Base-by-base conservation (phyloP, 345 rosid species). In the Eucalyptus pumila region DNA sequence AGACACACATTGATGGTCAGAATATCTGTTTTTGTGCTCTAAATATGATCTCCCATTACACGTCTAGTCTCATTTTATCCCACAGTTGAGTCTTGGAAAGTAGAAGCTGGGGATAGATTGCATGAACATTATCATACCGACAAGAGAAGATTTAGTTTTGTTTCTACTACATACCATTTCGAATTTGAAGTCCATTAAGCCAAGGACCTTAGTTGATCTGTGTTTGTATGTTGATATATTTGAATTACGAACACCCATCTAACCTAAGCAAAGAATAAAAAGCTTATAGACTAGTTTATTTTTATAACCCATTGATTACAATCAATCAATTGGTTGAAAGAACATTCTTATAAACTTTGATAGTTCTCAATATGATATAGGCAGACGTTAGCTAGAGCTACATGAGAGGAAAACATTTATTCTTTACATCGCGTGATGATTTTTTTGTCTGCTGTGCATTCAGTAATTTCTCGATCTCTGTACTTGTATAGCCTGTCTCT, bases 1-100 rank as follows among this genome's bases (percentile, higher is more conserved):
- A 11, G 5, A 21, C 8, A 21, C 8, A 2, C 45, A 34, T 19
- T 0, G 0, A 37, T 1, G 1, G 3, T 5, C 2, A 21, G 0
- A 69, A 17, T 17, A 34, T 19, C 2, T 0, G 80, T 72, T 37
- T 19, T 10, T 10, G 4, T 19, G 83, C 27, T 37, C 4, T 37
- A 40, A 72, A 40, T 72, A 21, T 19, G 24, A 76, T 37, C 27
- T 76, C 14, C 7, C 27, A 11, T 40, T 6, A 9, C 47, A 40
- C 9, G 7, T 21, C 15, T 6, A 6, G 45, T n/a, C 37, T 65
- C 10, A 16, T n/a, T 65, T n/a, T n/a, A 65, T 65, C 76, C 21
- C 6, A n/a, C 1, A 2, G 6, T n/a, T 15, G 37, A 65, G 40
- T 40, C 27, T 76, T 14, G 47, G 7, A 40, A 76, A 21, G 85